Base-by-base conservation (phyloP, 495 filamentous ascomycete genomes). In the Thermothielavioides terrestris region DNA sequence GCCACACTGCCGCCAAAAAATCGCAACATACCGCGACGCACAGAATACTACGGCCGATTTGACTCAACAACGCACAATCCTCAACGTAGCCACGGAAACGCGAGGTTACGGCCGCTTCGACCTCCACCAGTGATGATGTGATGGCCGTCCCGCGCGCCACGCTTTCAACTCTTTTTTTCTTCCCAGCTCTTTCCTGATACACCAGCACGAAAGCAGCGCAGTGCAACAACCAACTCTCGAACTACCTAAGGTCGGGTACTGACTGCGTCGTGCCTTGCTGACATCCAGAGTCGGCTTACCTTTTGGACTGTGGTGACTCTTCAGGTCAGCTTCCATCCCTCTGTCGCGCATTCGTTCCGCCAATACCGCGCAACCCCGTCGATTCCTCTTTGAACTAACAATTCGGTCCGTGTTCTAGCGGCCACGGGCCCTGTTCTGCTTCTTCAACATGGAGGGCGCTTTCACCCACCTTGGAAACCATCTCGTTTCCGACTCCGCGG, bases 401-500 rank as follows among this genome's bases (percentile, higher is more conserved):
- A 35, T 28, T 42, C n/a, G 35, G 31, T 34, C 32, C 22, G 3
- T 2, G n/a, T 17, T 38, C 35, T 38, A 63, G 55, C 40, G 38
- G 34, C 32, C 51, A 46, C 49, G 46, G 49, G 48, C 37, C 46
- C 58, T 36, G 31, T 55, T 23, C 37, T 27, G 4, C 28, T 41
- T 23, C 48, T 26, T 25, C 35, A 32, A 52, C 47, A 90, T 89
- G 86, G 85, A 89, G 64, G 85, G 83, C 60, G 85, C 86, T 47
- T 92, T 92, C 60, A 91, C 84, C 46, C 84, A 91, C 61, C 76
- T 92, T 39, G 86, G 84, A 47, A 90, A 89, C 64, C 84, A 89
- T 67, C 74, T 88, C 53, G 80, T 86, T 61, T 85, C 79, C 54
- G 79, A 86, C 63, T 84, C 81, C 20, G 78, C 78, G 22, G 79